Percentiles rank a stretch among this genome's conserved stretches.
Conservation (phyloP, 2,329 filamentous ascomycete genomes). For the Fusarium pseudonygamai region DNA sequence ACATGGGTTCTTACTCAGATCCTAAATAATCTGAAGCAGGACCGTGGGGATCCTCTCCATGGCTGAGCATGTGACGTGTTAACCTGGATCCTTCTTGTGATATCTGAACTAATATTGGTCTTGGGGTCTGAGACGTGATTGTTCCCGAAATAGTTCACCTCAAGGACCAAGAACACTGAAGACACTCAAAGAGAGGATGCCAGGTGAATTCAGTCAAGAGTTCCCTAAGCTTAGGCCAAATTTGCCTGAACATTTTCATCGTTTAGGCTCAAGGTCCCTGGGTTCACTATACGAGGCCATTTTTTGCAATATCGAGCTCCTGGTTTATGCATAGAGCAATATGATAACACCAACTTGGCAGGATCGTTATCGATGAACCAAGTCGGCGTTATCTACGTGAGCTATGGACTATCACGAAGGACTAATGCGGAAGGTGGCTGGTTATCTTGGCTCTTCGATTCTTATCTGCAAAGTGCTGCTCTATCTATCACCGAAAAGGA, state of each 20-base stretch:
- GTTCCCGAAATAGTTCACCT: background rate
- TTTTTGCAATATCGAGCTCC: background rate
- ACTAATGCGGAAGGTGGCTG: background rate
- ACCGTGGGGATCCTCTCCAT: background rate
- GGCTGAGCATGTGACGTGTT: background rate
- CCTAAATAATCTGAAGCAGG: background rate
- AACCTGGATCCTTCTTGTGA: background rate
- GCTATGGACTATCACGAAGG: background rate
- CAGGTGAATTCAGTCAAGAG: background rate
- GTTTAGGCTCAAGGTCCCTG: background rate
- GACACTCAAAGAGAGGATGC: background rate
- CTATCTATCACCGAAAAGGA: background rate
- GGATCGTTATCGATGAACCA: background rate
- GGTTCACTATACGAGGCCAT: background rate
- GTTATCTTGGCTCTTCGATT: background rate
- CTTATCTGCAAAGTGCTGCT: background rate
- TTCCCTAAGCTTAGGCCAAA: background rate
- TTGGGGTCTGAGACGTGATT: no score
- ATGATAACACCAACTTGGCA: background rate
- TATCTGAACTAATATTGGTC: background rate
- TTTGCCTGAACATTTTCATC: background rate
- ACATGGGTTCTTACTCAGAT: background rate
- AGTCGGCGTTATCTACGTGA: no score
- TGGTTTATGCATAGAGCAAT: background rate
- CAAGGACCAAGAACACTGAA: background rate